Conservation (phyloP, 129 eudicot species). For the Escallonia herrerae region DNA sequence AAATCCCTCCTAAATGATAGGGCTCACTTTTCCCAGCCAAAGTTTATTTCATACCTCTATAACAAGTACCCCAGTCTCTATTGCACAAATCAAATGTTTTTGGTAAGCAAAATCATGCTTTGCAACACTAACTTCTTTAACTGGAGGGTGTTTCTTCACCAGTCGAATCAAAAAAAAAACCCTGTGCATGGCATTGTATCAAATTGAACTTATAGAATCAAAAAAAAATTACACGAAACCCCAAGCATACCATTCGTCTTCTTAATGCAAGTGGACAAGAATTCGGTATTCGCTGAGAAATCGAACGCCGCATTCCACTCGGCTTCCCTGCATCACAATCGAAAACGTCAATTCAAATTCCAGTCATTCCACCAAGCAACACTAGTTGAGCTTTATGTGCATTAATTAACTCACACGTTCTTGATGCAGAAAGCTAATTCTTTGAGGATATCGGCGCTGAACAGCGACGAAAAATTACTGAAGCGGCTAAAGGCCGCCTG, state of each 20-base stretch:
- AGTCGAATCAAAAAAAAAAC: too few species aligned
- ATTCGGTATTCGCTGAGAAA: conserved; percentile 49
- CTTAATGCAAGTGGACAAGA: conserved; percentile 40
- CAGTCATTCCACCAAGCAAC: not conserved
- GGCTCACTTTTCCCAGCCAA: too few species aligned
- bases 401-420: conserved; percentile 35
- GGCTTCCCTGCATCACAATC: conserved; percentile 38
- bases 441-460: conserved; percentile 22
- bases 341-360: not conserved
- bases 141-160: too few species aligned
- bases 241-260: conserved; percentile 34
- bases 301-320: conserved; percentile 75
- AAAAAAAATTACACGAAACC: too few species aligned
- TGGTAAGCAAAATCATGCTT: too few species aligned
- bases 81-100: too few species aligned
- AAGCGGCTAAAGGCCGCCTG: conserved; percentile 28
- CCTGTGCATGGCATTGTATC: too few species aligned
- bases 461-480: conserved; percentile 29
- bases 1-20: too few species aligned
- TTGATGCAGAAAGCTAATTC: conserved; percentile 49
- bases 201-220: too few species aligned
- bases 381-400: not conserved
- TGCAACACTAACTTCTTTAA: too few species aligned
- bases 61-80: too few species aligned
- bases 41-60: too few species aligned